Conservation (phyloP, 495 filamentous ascomycete genomes). For the Neurospora discreta region DNA sequence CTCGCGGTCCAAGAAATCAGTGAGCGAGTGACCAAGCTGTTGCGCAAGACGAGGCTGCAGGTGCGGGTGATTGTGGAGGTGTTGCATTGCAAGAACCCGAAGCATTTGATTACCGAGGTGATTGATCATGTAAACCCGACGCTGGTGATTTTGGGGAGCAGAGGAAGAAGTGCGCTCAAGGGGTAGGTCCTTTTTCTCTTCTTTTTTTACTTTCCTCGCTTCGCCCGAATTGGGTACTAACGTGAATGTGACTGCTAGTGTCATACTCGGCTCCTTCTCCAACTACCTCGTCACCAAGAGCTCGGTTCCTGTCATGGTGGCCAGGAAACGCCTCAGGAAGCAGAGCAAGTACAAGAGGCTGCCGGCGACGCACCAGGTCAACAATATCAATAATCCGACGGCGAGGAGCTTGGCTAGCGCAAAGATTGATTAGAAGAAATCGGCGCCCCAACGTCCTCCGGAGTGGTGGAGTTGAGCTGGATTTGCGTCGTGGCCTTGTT, state of each 20-base stretch:
- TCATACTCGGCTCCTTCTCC: slow-evolving; percentile 87
- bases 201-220: not conserved
- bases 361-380: slow-evolving; percentile 50
- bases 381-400: slow-evolving; percentile 55
- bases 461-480: not conserved
- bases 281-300: slow-evolving; percentile 95
- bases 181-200: slow-evolving; percentile 49
- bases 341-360: slow-evolving; percentile 56
- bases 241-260: slow-evolving; percentile 35
- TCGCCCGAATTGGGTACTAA: not conserved
- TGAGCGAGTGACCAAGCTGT: slow-evolving; percentile 63
- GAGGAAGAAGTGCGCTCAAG: slow-evolving; percentile 83
- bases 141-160: slow-evolving; percentile 83
- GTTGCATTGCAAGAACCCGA: slow-evolving; percentile 94
- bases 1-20: slow-evolving; percentile 68
- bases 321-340: slow-evolving; percentile 66
- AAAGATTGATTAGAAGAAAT: slow-evolving; percentile 48
- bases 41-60: slow-evolving; percentile 83
- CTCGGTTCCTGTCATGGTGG: slow-evolving; percentile 93
- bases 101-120: slow-evolving; percentile 73
- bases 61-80: slow-evolving; percentile 89
- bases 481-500: not conserved
- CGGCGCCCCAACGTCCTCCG: not conserved
- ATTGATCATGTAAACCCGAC: slow-evolving; percentile 88
- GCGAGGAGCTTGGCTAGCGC: slow-evolving; percentile 52